A percentile compares a stretch with the other conserved stretches of the same genome.
Evolutionary conservation across 192 early-diverging fungal species (phyloP).

Genomic region (Thamnidium elegans): DNA sequence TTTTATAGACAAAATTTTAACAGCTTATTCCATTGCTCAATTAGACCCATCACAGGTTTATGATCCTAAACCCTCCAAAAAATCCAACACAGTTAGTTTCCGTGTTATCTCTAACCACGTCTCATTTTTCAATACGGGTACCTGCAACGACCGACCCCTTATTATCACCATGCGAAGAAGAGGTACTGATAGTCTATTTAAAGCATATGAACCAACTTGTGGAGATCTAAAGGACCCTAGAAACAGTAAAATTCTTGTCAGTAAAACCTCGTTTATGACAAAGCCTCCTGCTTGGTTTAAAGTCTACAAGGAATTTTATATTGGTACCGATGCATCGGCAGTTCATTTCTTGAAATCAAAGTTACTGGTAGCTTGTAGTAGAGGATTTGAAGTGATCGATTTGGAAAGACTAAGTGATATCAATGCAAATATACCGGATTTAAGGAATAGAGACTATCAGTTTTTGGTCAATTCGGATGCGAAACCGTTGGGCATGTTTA

Average conservation of each 20-base stretch:
- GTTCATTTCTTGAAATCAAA: conserved; percentile 82
- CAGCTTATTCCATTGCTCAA: conserved; percentile 72
- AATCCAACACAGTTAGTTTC: neutral
- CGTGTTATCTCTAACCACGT: conserved; percentile 34
- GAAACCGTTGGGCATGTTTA: conserved; percentile 80
- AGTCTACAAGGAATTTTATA: conserved; percentile 72
- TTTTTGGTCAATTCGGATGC: conserved; percentile 73
- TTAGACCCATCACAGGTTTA: conserved; percentile 36
- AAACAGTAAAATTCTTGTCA: conserved; percentile 16
- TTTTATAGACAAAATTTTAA: conserved; percentile 60
- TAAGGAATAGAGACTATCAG: conserved; percentile 66
- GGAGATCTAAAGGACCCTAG: conserved; percentile 28
- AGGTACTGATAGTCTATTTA: conserved; percentile 35
- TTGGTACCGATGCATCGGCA: conserved; percentile 80
- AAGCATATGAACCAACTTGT: conserved; percentile 26
- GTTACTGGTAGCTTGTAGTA: conserved; percentile 80
- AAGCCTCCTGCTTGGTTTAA: conserved; percentile 31
- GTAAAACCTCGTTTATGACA: conserved; percentile 15
- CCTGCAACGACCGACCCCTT: conserved; percentile 54
- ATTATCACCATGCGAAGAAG: conserved; percentile 41
- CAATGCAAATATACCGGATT: conserved; percentile 74
- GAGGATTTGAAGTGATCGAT: conserved; percentile 94
- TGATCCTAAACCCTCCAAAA: neutral
- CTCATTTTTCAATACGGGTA: conserved; percentile 74
- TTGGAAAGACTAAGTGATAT: conserved; percentile 71